These are phyloP conservation scores for Darksidea phi DNA, from an alignment of 495 filamentous ascomycete species.

Conservation along the genomic window DNA sequence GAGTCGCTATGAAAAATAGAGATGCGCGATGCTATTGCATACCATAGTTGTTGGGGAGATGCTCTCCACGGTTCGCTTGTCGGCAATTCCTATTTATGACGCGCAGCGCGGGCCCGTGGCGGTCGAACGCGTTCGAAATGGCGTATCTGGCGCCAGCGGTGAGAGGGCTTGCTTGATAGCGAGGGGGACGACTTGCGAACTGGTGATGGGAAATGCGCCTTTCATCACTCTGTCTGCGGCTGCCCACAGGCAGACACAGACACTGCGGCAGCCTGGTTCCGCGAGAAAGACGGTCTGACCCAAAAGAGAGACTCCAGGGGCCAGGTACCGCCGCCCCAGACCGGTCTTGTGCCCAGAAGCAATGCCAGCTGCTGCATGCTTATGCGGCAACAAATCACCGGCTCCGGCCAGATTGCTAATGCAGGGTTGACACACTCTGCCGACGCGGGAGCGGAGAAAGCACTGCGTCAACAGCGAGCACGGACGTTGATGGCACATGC, in stretches of 20 bases:
- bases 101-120: conserved; percentile 29
- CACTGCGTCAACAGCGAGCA: conserved; percentile 31
- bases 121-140: conserved; percentile 15
- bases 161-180: not conserved
- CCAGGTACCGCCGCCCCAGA: conserved; percentile 28
- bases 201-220: not conserved
- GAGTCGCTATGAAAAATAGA: too few relatives aligned
- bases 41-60: too few relatives aligned
- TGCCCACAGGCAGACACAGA: not conserved
- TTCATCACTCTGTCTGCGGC: not conserved
- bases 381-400: conserved; percentile 28
- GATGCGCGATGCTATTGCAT: too few relatives aligned
- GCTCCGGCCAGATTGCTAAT: conserved; percentile 13
- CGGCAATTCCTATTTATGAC: conserved; percentile 32
- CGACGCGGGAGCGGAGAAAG: conserved; percentile 35
- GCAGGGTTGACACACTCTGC: conserved; percentile 28
- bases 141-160: conserved; percentile 26
- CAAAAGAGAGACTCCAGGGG: conserved; percentile 23
- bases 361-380: conserved; percentile 22
- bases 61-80: conserved; percentile 14
- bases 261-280: not conserved
- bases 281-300: conserved; percentile 12
- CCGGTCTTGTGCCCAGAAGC: conserved; percentile 6
- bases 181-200: too few relatives aligned
- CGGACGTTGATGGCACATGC: conserved; percentile 17